A percentile compares a stretch with the other conserved stretches of the same genome.
Evolutionary conservation across 177 flowering plant genomes (phyloP).

Genomic region (Vitis hybrid): DNA sequence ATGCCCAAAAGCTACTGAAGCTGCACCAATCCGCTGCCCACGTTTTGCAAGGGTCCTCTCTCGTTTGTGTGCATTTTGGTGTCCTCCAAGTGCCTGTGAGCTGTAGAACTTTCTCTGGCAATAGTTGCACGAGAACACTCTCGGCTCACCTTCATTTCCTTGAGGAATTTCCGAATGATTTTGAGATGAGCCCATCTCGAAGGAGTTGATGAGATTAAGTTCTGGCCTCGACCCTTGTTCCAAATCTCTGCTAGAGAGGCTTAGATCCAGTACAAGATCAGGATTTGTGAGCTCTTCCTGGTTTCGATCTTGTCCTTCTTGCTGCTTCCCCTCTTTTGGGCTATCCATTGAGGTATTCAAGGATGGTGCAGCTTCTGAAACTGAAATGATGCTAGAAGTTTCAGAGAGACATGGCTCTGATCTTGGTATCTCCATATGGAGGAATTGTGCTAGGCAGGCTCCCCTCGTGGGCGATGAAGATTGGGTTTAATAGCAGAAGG

Average conservation of each 20-base stretch:
- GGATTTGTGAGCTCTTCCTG: neutral
- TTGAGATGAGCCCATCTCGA: conserved; percentile 14
- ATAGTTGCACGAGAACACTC: conserved; percentile 51
- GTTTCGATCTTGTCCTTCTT: neutral
- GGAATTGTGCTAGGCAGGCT: neutral
- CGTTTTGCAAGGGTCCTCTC: conserved; percentile 43
- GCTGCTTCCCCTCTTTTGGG: neutral
- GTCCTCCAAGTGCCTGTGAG: conserved; percentile 56
- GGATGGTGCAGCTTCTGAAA: conserved; percentile 9
- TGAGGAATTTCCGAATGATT: conserved; percentile 1
- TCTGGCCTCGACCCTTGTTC: conserved; percentile 16
- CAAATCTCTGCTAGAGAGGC: conserved; percentile 22
- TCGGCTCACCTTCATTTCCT: conserved; percentile 24
- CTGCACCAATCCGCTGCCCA: conserved; percentile 14
- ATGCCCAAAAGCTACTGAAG: neutral
- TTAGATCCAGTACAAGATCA: conserved; percentile 25
- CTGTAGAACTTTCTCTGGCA: conserved; percentile 50
- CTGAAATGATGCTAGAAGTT: conserved; percentile 20
- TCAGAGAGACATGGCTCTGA: conserved; percentile 22
- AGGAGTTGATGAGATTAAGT: conserved; percentile 29
- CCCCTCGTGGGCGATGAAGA: neutral
- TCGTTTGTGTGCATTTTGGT: conserved; percentile 52
- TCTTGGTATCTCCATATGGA: conserved; percentile 18
- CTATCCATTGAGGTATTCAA: neutral
- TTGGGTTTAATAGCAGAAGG: conserved; percentile 11